These are phyloP conservation scores for Ustilago vetiveriae DNA, from an alignment of 1,284 basidiomycete species.

Conservation along the genomic window DNA sequence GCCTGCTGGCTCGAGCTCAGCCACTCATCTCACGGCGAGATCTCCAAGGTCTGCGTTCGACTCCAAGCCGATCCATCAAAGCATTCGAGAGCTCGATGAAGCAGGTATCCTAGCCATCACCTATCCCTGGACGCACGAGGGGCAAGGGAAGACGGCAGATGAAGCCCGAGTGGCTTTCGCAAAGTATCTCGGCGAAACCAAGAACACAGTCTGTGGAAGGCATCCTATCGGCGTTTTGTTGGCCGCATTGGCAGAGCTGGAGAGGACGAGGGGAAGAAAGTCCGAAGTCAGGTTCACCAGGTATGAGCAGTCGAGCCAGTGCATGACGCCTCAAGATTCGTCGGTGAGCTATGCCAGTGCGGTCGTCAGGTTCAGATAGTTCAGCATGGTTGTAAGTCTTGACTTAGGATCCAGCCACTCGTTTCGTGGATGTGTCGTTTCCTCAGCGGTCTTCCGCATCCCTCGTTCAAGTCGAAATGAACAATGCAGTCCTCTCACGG, in stretches of 20 bases:
- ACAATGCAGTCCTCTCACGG: too few relatives aligned
- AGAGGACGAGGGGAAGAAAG: slow-evolving; percentile 69
- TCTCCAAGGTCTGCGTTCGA: slow-evolving; percentile 13
- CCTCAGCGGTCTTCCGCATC: too few relatives aligned
- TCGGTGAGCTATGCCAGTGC: slow-evolving; percentile 97
- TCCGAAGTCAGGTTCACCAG: slow-evolving; percentile 56
- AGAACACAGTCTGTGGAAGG: slow-evolving; percentile 96
- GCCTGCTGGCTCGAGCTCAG: slow-evolving; percentile 71
- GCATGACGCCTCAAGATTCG: slow-evolving; percentile 76
- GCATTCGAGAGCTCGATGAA: slow-evolving; percentile 79
- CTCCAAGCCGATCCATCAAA: slow-evolving; percentile 68
- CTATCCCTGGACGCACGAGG: slow-evolving; percentile 68
- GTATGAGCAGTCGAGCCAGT: slow-evolving; percentile 80
- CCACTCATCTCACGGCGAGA: slow-evolving; percentile 8
- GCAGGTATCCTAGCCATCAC: slow-evolving; percentile 80
- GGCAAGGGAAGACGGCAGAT: slow-evolving; percentile 38
- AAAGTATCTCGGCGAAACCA: slow-evolving; percentile 80
- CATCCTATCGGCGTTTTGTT: slow-evolving; percentile 94
- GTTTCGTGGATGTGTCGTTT: too few relatives aligned
- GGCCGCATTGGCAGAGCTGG: slow-evolving; percentile 76
- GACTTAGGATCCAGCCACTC: too few relatives aligned
- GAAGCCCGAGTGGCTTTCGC: slow-evolving; percentile 65
- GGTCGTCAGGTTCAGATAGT: slow-evolving; percentile 63
- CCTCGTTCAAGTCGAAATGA: too few relatives aligned
- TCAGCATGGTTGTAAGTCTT: neutral